Base-by-base conservation (phyloP, 2,329 filamentous ascomycete species). In the Lasiodiplodia theobromae region DNA sequence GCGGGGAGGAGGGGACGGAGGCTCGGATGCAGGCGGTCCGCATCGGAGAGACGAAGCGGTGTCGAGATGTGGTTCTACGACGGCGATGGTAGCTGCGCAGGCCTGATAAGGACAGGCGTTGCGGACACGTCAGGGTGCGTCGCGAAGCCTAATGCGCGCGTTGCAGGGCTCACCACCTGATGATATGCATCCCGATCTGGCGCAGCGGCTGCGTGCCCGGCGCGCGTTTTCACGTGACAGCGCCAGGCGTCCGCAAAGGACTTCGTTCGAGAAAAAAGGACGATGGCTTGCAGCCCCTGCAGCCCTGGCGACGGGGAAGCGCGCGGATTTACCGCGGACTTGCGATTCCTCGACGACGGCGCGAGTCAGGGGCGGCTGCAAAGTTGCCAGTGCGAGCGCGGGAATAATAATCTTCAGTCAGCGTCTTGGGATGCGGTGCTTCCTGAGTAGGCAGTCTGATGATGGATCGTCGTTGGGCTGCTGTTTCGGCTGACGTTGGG, bases 381-480 rank as follows among this genome's bases (percentile, higher is more conserved):
- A n/a, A n/a, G 10, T 11, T 31, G 44, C 16, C 40, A 28, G 25
- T 44, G 40, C 40, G 38, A 23, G 23, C 11, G 57, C 60, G 60
- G 18, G 47, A 21, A 40, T 40, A 21, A 40, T 40, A 52, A 49
- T 25, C 14, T 52, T 51, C 25, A 12, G 40, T 25, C 38, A 49
- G 57, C 40, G 57, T 21, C 44, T 4, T 21, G 38, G 57, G 14
- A 60, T 21, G 38, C 37, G 25, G 37, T 44, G 56, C 37, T 60
- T 23, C 37, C 56, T 14, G 56, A 47, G 37, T 21, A 21, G 7
- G 44, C 44, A 8, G 44, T 60, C 37, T 51, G 58, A 31, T 63
- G 60, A 25, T 64, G 60, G 60, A 64, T 64, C 60, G 60, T 14
- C 60, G 47, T 64, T 12, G 60, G 60, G 60, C 60, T 37, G 60